Evolutionary conservation across 345 rosid species (phyloP), one percentile per base, ranked within the genome.

Genomic region (Orychophragmus violaceus): DNA sequence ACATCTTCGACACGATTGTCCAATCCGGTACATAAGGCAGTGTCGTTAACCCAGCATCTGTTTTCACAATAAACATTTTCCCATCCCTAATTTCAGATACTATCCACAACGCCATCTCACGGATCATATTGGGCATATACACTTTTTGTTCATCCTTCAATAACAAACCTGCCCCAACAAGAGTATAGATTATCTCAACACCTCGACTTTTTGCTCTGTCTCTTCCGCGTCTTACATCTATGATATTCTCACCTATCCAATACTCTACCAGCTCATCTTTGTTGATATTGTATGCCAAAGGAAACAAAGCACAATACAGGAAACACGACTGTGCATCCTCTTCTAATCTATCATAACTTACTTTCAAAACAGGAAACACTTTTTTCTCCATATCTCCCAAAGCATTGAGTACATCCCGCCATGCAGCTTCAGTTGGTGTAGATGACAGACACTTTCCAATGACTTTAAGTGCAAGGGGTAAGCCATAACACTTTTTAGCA

Each of bases 121-220:
- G 36, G 36, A 32, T 22, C 62, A 57, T 3, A 7, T 7, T 30
- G 36, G 21, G 62, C 62, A 57, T 57, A 57, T 35, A 57, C 19
- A 57, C 62, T 35, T 36, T 35, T 19, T 22, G 17, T 1, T 22
- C 62, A 57, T 57, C 62, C 29, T 2, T 0, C 48, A 58, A 8
- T 23, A 58, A 3, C 63, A 58, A 58, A n/a, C 63, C 9, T 58
- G 63, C 48, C 48, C 16, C 32, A n/a, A 58, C 48, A 58, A 58
- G 63, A 58, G 48, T n/a, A 36, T 23, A 13, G 0, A 37, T 58
- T 4, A 23, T 22, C 7, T n/a, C 32, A 23, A 4, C 4, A 0
- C 63, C 48, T 37, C 30, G 48, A n/a, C 8, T 1, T 8, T 22
- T 35, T 35, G 62, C 62, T 13, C 0, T 33, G 4, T 10, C 1